Base-by-base conservation (phyloP, 2,329 filamentous ascomycete genomes). In the Cladophialophora exuberans region DNA sequence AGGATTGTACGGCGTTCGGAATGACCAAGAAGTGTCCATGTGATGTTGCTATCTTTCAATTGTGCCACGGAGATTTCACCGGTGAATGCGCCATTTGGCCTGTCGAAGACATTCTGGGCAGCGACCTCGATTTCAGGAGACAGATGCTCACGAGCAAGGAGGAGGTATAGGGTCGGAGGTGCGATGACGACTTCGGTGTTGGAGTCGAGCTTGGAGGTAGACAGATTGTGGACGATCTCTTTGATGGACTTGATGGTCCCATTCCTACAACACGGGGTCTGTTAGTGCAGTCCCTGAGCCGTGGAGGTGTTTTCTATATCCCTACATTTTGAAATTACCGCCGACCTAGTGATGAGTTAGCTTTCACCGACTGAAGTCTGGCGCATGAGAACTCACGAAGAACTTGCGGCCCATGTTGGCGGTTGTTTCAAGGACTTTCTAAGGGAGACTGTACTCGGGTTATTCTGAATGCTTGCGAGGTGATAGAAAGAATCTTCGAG, bases 241-340 rank as follows among this genome's bases (percentile, higher is more conserved):
- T 89, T 93, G 81, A 96, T 92, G 80, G 87, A 86, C 78, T 90
- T 84, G 74, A 88, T 82, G 68, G 89, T 89, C 75, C 94, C 93
- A 82, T 99, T 99, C 92, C 92, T 97, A 69, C 55, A 61, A 28
- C 26, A 47, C 11, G 30, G 18, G 15, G 20, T 26, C 15, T 15
- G 22, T 38, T 15, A 49, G 20, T 28, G 22, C 7, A n/a, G n/a
- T n/a, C n/a, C n/a, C n/a, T n/a, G n/a, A n/a, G n/a, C n/a, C n/a
- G n/a, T n/a, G n/a, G n/a, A 36, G 20, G n/a, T 17, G 5, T 15
- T 47, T 9, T 42, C 26, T 39, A 61, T 31, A 53, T 55, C 57
- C 65, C 72, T 79, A 96, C 92, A 97, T 97, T 84, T 99, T 97
- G 82, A 97, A 97, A 87, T 99, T 99, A 73, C 92, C 92, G 76